Percentiles rank a stretch among this genome's conserved stretches.
Evolutionary conservation across 495 filamentous ascomycete species (phyloP).

Genomic region (Talaromyces borbonicus): DNA sequence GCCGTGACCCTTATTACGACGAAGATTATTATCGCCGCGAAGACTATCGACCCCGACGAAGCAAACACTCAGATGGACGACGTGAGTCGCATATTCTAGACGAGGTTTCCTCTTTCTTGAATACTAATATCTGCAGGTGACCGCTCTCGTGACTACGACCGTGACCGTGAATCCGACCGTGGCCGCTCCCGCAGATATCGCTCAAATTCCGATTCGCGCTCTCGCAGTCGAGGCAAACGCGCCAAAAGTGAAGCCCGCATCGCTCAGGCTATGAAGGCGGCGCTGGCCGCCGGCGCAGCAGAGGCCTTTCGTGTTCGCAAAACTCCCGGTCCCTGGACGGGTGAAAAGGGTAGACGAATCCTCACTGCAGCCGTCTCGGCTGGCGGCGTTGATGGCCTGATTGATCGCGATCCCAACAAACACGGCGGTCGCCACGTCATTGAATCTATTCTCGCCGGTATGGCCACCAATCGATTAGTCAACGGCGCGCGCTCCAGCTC

Average conservation of each 20-base stretch:
- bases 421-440: slow-evolving; percentile 55
- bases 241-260: slow-evolving; percentile 54
- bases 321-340: slow-evolving; percentile 73
- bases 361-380: slow-evolving; percentile 79
- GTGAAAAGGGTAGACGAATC: slow-evolving; percentile 77
- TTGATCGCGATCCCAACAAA: slow-evolving; percentile 63
- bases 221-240: slow-evolving; percentile 30
- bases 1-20: slow-evolving; percentile 37
- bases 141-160: slow-evolving; percentile 12
- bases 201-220: slow-evolving; percentile 44
- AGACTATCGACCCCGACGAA: slow-evolving; percentile 40
- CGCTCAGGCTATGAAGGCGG: slow-evolving; percentile 77
- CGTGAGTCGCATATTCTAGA: slow-evolving; percentile 19
- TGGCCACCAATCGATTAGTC: slow-evolving; percentile 69
- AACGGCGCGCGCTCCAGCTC: slow-evolving; percentile 61
- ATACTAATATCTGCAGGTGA: slow-evolving; percentile 18
- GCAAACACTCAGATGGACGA: slow-evolving; percentile 44
- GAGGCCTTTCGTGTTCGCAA: slow-evolving; percentile 85
- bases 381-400: slow-evolving; percentile 69
- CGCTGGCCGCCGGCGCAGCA: slow-evolving; percentile 72
- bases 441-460: slow-evolving; percentile 76
- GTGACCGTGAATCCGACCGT: slow-evolving; percentile 18
- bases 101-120: not conserved
- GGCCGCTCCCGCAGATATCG: slow-evolving; percentile 41
- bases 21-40: slow-evolving; percentile 47